phyloP scores from a whole-genome alignment of 805 yeast species.

The Yarrowia bubula region DNA sequence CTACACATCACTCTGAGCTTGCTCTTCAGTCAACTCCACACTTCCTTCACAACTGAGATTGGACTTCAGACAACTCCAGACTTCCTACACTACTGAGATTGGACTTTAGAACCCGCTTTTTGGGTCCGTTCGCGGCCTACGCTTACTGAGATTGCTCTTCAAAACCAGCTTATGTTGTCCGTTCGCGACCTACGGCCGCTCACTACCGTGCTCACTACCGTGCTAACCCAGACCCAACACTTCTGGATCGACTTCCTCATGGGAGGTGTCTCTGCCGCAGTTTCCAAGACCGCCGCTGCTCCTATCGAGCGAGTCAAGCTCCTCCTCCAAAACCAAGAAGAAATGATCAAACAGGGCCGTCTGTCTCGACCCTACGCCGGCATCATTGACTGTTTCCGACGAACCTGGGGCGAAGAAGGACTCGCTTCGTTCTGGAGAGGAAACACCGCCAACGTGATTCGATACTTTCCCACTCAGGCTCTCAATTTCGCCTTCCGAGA shows the following conservation, averaged over 20 bases:
- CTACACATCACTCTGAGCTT: too few relatives aligned
- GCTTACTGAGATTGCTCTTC: too few relatives aligned
- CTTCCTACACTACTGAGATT: too few relatives aligned
- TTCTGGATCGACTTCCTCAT: constrained; percentile 44
- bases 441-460: constrained; percentile 97
- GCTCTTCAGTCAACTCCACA: too few relatives aligned
- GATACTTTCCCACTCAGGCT: constrained; percentile 99
- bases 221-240: constrained; percentile 12
- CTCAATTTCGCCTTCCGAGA: constrained; percentile 98
- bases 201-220: too few relatives aligned
- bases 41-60: too few relatives aligned
- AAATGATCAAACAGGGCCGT: constrained; percentile 97
- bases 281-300: constrained; percentile 96
- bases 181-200: too few relatives aligned
- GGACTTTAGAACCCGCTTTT: too few relatives aligned
- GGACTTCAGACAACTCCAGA: too few relatives aligned
- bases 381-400: constrained; percentile 88
- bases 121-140: too few relatives aligned
- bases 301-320: constrained; percentile 97
- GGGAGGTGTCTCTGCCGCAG: constrained; percentile 99
- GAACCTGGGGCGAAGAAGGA: constrained; percentile 95
- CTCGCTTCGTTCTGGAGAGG: constrained; percentile 96
- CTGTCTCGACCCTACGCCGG: constrained; percentile 81
- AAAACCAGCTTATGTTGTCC: too few relatives aligned
- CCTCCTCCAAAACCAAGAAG: constrained; percentile 96